phyloP scores from a whole-genome alignment of 176 grass and related monocot genomes.

The Rhynchospora tenuis region DNA sequence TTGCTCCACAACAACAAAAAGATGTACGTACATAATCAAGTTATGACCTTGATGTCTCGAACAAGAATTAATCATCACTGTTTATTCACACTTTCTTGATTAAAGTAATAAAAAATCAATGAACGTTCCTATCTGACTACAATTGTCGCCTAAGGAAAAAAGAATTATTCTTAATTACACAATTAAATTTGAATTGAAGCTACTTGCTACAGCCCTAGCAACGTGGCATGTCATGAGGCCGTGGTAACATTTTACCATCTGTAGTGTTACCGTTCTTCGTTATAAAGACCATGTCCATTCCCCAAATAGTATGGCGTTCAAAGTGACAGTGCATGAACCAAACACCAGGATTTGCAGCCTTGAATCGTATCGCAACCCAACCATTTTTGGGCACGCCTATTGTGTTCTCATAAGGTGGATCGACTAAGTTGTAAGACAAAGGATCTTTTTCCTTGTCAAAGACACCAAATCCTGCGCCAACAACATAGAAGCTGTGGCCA shows the following conservation, averaged over 20 bases:
- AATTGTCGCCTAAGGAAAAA: background rate
- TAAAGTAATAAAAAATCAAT: background rate
- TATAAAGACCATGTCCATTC: slow-evolving; percentile 58
- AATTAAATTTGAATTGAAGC: background rate
- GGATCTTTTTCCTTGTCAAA: slow-evolving; percentile 26
- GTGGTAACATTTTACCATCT: slow-evolving; percentile 31
- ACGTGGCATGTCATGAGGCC: slow-evolving; percentile 48
- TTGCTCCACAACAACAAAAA: no score
- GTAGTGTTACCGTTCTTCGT: slow-evolving; percentile 44
- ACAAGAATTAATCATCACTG: background rate
- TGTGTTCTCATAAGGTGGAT: slow-evolving; percentile 62
- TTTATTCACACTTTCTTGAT: background rate
- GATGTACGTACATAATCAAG: no score
- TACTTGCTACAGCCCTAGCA: background rate
- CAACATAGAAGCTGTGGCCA: slow-evolving; percentile 79
- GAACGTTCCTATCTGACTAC: background rate
- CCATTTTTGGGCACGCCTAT: slow-evolving; percentile 59
- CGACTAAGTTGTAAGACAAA: slow-evolving; percentile 53
- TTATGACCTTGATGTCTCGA: no score
- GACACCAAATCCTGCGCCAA: slow-evolving; percentile 53
- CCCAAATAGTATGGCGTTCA: slow-evolving; percentile 50
- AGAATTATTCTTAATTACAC: background rate
- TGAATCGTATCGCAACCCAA: slow-evolving; percentile 74
- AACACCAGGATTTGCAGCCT: slow-evolving; percentile 64
- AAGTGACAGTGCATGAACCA: slow-evolving; percentile 88